phyloP scores from a whole-genome alignment of 1,139 yeast genomes.

The Ashbya aceris region DNA sequence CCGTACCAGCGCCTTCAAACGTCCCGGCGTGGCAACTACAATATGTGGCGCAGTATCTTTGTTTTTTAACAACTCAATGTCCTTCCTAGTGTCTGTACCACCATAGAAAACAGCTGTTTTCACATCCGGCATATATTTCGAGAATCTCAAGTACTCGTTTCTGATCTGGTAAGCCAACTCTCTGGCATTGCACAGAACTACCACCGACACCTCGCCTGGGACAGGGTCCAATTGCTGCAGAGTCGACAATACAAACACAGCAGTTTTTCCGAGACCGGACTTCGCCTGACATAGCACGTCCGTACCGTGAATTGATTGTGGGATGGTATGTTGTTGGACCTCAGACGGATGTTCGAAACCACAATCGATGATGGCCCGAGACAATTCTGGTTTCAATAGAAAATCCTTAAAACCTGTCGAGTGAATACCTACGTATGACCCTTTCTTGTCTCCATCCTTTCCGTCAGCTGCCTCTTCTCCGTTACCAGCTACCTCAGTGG shows the following conservation, averaged over 20 bases:
- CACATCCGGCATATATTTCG: slow-evolving; percentile 97
- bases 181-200: slow-evolving; percentile 96
- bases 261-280: slow-evolving; percentile 99
- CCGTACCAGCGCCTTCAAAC: slow-evolving; percentile 87
- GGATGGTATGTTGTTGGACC: slow-evolving; percentile 98
- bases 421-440: slow-evolving; percentile 96
- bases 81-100: slow-evolving; percentile 83
- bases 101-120: slow-evolving; percentile 96
- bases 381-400: slow-evolving; percentile 87
- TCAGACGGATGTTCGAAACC: slow-evolving; percentile 99
- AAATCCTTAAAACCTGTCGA: slow-evolving; percentile 98
- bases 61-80: slow-evolving; percentile 79
- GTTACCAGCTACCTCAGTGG: slow-evolving; percentile 31
- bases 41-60: slow-evolving; percentile 95
- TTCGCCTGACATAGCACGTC: slow-evolving; percentile 98
- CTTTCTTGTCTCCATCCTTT: slow-evolving; percentile 73
- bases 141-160: slow-evolving; percentile 94
- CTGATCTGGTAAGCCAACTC: slow-evolving; percentile 97
- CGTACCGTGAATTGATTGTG: slow-evolving; percentile 95
- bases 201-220: slow-evolving; percentile 90
- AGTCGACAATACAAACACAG: slow-evolving; percentile 92
- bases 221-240: slow-evolving; percentile 96
- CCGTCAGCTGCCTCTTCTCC: slow-evolving; percentile 22
- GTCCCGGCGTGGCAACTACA: slow-evolving; percentile 97
- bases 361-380: slow-evolving; percentile 97